These are phyloP conservation scores for Colletotrichum neosansevieriae DNA, from an alignment of 2,329 filamentous ascomycete species.

Conservation along the genomic window DNA sequence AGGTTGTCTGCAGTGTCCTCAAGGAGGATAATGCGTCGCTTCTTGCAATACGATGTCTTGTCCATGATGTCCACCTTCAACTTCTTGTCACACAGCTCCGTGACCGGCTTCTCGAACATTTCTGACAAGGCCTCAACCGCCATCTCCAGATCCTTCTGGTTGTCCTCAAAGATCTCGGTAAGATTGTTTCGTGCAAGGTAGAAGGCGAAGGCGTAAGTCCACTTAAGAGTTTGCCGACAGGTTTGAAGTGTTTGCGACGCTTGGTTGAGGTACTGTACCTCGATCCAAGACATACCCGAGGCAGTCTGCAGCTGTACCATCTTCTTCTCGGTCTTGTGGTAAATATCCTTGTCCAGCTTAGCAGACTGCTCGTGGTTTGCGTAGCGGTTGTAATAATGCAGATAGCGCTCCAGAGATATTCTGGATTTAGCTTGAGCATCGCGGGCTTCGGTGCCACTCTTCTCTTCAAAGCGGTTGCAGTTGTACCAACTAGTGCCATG, in stretches of 20 bases:
- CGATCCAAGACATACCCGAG: slow-evolving; percentile 98
- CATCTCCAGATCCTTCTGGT: slow-evolving; percentile 97
- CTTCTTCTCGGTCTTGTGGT: slow-evolving; percentile 97
- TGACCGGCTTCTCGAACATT: slow-evolving; percentile 98
- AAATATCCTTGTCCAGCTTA: slow-evolving; percentile 95
- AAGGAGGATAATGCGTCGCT: slow-evolving; percentile 87
- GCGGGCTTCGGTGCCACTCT: slow-evolving; percentile 89
- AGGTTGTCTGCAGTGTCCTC: slow-evolving; percentile 95
- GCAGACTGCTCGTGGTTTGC: slow-evolving; percentile 99
- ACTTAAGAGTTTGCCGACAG: slow-evolving; percentile 98
- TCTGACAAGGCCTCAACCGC: slow-evolving; percentile 97
- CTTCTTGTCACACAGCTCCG: slow-evolving; percentile 85
- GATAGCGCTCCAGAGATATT: slow-evolving; percentile 91
- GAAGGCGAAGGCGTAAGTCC: slow-evolving; percentile 99
- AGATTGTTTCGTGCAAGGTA: slow-evolving; percentile 96
- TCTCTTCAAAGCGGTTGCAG: slow-evolving; percentile 97
- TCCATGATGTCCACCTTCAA: slow-evolving; percentile 98
- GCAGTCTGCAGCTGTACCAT: slow-evolving; percentile 96
- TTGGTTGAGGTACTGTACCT: slow-evolving; percentile 95
- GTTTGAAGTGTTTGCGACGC: slow-evolving; percentile 94
- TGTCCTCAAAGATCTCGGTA: slow-evolving; percentile 98
- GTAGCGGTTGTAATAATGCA: slow-evolving; percentile 99
- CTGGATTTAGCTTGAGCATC: slow-evolving; percentile 93
- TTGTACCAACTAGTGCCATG: slow-evolving; percentile 99
- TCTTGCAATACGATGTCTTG: slow-evolving; percentile 97